phyloP scores from a whole-genome alignment of 495 filamentous ascomycete species.

The Daldinia caldariorum region DNA sequence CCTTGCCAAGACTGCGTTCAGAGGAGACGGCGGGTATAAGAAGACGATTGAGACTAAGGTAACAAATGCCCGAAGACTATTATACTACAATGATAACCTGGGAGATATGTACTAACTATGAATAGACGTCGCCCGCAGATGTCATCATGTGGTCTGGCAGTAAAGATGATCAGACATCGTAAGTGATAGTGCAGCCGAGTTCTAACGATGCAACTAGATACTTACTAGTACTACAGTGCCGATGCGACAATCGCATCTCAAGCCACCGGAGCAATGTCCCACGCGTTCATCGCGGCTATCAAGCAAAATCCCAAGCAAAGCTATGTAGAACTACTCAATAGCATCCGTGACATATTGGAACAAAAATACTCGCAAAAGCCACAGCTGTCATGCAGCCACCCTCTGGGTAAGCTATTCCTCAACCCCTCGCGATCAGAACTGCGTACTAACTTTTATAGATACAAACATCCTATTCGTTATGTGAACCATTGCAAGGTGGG shows the following conservation, averaged over 20 bases:
- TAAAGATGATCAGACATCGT: conserved; percentile 95
- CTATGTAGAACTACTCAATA: conserved; percentile 93
- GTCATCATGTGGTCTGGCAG: conserved; percentile 98
- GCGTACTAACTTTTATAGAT: conserved; percentile 47
- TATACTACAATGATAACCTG: neutral
- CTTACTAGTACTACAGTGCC: conserved; percentile 55
- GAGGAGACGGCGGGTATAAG: conserved; percentile 84
- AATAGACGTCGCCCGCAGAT: conserved; percentile 85
- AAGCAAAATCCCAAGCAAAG: conserved; percentile 96
- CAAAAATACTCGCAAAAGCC: conserved; percentile 94
- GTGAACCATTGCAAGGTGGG: conserved; percentile 41
- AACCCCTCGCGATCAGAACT: conserved; percentile 25
- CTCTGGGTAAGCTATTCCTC: conserved; percentile 72
- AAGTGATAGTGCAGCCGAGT: conserved; percentile 49
- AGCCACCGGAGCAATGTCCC: conserved; percentile 97
- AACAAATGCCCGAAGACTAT: neutral
- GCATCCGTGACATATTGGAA: conserved; percentile 86
- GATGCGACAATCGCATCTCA: conserved; percentile 74
- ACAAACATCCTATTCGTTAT: conserved; percentile 60
- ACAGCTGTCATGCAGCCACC: conserved; percentile 95
- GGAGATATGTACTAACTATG: conserved; percentile 2
- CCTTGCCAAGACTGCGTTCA: conserved; percentile 88
- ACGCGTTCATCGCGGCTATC: conserved; percentile 89
- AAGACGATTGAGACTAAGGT: conserved; percentile 81
- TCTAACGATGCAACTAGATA: neutral